Conservation (phyloP, 805 yeast species). For the Brettanomyces nanus region DNA sequence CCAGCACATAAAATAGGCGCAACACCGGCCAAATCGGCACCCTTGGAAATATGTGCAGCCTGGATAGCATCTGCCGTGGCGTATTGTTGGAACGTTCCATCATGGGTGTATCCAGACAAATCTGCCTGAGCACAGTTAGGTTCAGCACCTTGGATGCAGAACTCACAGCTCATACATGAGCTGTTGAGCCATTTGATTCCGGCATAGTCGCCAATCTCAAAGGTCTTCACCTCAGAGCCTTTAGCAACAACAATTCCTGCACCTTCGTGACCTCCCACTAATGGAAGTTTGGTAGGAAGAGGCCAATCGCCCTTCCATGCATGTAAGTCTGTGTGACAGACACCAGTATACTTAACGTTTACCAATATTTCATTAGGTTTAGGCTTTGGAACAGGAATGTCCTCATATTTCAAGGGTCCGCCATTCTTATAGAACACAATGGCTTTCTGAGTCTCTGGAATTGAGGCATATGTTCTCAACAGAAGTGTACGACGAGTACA, state of each 20-base stretch:
- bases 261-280: constrained; percentile 88
- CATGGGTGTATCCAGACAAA: constrained; percentile 81
- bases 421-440: constrained; percentile 58
- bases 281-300: constrained; percentile 59
- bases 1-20: constrained; percentile 90
- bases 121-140: constrained; percentile 64
- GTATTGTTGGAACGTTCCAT: constrained; percentile 88
- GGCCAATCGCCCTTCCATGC: constrained; percentile 97
- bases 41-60: constrained; percentile 72
- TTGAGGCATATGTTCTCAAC: constrained; percentile 9
- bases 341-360: constrained; percentile 83
- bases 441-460: constrained; percentile 67
- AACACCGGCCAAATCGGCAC: constrained; percentile 63
- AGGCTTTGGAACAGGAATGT: constrained; percentile 76
- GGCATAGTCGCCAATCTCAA: constrained; percentile 72
- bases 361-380: constrained; percentile 69
- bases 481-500: not conserved
- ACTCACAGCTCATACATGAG: constrained; percentile 71
- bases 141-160: constrained; percentile 59
- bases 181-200: constrained; percentile 82
- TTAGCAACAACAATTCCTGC: constrained; percentile 78
- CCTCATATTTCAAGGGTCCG: constrained; percentile 58
- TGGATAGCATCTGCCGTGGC: constrained; percentile 84
- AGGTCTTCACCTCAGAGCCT: constrained; percentile 61
- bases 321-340: constrained; percentile 90